phyloP scores from a whole-genome alignment of 768 basidiomycete genomes.

The Lactarius psammicola region DNA sequence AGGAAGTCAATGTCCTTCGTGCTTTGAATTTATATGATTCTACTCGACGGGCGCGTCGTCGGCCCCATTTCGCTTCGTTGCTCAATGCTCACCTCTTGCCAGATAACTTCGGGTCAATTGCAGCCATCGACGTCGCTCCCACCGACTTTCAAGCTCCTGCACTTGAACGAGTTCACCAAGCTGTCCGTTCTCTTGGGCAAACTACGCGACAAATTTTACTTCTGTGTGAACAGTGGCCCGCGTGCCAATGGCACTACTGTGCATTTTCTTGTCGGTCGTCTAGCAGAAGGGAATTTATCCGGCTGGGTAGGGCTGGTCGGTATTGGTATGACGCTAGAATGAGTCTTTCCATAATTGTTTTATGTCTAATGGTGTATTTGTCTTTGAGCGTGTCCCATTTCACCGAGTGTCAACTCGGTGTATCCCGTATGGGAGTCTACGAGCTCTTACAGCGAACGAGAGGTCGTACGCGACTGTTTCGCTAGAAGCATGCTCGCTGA shows the following conservation, averaged over 20 bases:
- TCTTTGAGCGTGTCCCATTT: neutral
- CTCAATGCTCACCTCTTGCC: constrained; percentile 11
- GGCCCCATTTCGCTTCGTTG: constrained; percentile 2
- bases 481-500: neutral
- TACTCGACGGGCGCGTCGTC: constrained; percentile 20
- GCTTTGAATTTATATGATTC: constrained; percentile 32
- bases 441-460: neutral
- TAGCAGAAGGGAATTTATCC: constrained; percentile 20
- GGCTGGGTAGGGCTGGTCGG: constrained; percentile 29
- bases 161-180: constrained; percentile 22
- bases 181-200: constrained; percentile 24
- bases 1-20: constrained; percentile 36
- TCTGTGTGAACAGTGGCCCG: constrained; percentile 3
- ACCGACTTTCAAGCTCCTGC: constrained; percentile 13
- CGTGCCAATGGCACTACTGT: constrained; percentile 8
- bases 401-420: neutral
- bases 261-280: constrained; percentile 27
- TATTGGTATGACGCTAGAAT: constrained; percentile 21
- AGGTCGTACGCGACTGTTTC: neutral
- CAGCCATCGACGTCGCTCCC: constrained; percentile 26
- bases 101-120: constrained; percentile 23
- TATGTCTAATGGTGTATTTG: neutral
- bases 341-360: neutral
- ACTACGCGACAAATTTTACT: constrained; percentile 24
- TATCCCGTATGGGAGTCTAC: neutral